Conservation (phyloP, 306 rosid genomes). For the Lathyrus tuberosus region DNA sequence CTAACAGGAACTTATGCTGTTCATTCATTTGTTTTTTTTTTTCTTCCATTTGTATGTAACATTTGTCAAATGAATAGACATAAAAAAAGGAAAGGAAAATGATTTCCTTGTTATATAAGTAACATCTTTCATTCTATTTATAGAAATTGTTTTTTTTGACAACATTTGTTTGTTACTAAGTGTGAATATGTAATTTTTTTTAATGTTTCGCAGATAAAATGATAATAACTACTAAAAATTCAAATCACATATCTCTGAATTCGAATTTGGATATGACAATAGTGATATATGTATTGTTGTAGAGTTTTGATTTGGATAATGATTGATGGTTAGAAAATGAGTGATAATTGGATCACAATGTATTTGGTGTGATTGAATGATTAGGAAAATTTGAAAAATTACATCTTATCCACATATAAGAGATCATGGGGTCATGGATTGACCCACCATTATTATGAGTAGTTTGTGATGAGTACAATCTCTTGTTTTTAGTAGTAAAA, state of each 20-base stretch:
- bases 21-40: conserved; percentile 37
- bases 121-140: conserved; percentile 16
- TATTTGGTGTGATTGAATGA: conserved; percentile 29
- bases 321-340: conserved; percentile 25
- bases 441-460: conserved; percentile 29
- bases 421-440: neutral
- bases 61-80: conserved; percentile 39
- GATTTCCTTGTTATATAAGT: conserved; percentile 10
- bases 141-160: conserved; percentile 1
- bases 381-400: conserved; percentile 22
- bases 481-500: neutral
- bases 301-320: conserved; percentile 1
- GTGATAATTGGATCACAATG: conserved; percentile 24
- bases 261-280: neutral
- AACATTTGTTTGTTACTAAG: neutral
- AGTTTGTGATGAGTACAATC: conserved; percentile 27
- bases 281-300: neutral
- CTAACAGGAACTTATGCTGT: conserved; percentile 52
- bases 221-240: too few relatives aligned
- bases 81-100: conserved; percentile 26
- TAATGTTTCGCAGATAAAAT: neutral
- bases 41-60: conserved; percentile 43
- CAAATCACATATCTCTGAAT: too few relatives aligned
- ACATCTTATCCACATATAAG: neutral
- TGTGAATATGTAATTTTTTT: neutral